Evolutionary conservation across 768 basidiomycete species (phyloP).

Genomic region (Boletus reticuloceps): DNA sequence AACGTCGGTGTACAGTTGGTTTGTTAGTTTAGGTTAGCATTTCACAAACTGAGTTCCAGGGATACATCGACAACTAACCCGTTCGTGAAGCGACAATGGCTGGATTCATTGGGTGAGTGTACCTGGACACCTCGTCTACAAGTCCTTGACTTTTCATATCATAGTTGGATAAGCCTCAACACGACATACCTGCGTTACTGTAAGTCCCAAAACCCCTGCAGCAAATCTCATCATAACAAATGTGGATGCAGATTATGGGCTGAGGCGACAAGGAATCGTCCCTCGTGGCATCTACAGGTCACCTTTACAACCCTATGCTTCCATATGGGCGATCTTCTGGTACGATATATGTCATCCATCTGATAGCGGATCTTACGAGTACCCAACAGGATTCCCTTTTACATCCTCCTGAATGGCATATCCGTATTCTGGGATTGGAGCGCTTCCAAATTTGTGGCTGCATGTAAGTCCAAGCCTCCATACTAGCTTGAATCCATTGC

Average conservation of each 20-base stretch:
- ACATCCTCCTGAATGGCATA: conserved; percentile 57
- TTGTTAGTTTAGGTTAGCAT: conserved; percentile 55
- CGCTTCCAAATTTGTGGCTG: conserved; percentile 47
- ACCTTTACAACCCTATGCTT: conserved; percentile 60
- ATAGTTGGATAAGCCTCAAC: conserved; percentile 65
- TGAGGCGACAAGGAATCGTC: conserved; percentile 45
- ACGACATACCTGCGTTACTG: conserved; percentile 72
- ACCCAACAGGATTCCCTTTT: conserved; percentile 40
- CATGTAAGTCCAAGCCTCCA: conserved; percentile 27
- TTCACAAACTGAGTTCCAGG: not conserved
- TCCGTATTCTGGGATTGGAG: conserved; percentile 64
- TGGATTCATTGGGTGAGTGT: conserved; percentile 49
- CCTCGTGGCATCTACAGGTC: conserved; percentile 62
- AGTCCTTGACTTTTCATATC: conserved; percentile 42
- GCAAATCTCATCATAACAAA: conserved; percentile 32
- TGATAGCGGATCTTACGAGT: not conserved
- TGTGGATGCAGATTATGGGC: conserved; percentile 9
- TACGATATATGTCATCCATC: conserved; percentile 38
- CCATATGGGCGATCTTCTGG: conserved; percentile 72
- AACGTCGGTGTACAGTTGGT: conserved; percentile 46
- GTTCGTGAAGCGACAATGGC: conserved; percentile 45
- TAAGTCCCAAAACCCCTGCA: conserved; percentile 29
- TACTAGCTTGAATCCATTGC: not conserved
- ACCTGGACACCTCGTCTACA: conserved; percentile 28
- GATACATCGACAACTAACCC: not conserved